Evolutionary conservation across 495 filamentous ascomycete species (phyloP).

Genomic region (Penicillium turbatum): DNA sequence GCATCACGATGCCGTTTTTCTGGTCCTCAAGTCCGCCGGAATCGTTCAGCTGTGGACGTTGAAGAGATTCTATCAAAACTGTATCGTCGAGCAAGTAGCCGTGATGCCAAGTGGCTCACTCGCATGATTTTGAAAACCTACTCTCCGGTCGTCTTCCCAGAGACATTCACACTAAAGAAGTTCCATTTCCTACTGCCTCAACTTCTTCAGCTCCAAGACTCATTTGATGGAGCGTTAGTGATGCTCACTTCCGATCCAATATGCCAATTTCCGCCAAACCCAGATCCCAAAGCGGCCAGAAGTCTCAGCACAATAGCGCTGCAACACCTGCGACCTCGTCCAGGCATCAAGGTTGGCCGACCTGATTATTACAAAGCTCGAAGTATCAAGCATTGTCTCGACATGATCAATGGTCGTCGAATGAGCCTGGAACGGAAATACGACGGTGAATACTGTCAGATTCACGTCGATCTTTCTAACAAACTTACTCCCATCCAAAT

Average conservation of each 20-base stretch:
- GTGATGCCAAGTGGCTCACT: slow-evolving; percentile 86
- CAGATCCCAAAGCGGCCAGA: slow-evolving; percentile 32
- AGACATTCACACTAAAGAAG: slow-evolving; percentile 40
- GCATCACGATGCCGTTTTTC: slow-evolving; percentile 68
- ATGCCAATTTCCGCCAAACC: slow-evolving; percentile 35
- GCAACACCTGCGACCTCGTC: slow-evolving; percentile 52
- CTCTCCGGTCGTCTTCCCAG: slow-evolving; percentile 53
- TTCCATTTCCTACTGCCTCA: slow-evolving; percentile 57
- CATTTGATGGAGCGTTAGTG: slow-evolving; percentile 48
- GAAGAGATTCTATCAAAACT: slow-evolving; percentile 50
- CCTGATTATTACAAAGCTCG: slow-evolving; percentile 70
- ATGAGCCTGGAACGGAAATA: slow-evolving; percentile 81
- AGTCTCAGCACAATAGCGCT: slow-evolving; percentile 37
- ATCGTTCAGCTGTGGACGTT: slow-evolving; percentile 36
- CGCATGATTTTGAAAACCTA: slow-evolving; percentile 76
- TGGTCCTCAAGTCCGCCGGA: slow-evolving; percentile 54
- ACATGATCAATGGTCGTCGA: slow-evolving; percentile 51
- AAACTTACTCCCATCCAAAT: slow-evolving; percentile 59
- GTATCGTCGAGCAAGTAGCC: slow-evolving; percentile 57
- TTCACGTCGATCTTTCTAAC: slow-evolving; percentile 70
- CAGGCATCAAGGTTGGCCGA: slow-evolving; percentile 72
- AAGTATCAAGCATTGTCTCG: slow-evolving; percentile 68
- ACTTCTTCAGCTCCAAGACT: slow-evolving; percentile 63
- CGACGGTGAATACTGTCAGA: slow-evolving; percentile 85
- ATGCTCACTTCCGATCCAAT: slow-evolving; percentile 43